phyloP scores from a whole-genome alignment of 768 basidiomycete genomes.

The Russula foetens region DNA sequence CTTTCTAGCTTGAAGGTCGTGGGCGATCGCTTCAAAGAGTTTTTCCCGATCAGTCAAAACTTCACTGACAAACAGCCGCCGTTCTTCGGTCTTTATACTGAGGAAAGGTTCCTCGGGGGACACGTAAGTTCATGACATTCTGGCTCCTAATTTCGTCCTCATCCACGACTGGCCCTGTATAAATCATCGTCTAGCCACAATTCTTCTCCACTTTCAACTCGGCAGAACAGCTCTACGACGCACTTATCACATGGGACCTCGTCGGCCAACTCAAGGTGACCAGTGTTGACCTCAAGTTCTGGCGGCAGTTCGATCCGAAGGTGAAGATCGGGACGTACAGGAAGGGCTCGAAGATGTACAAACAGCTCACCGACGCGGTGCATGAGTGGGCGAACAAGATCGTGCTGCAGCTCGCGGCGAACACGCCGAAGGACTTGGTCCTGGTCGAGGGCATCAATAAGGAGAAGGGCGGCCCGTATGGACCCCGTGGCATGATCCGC shows the following conservation, averaged over 20 bases:
- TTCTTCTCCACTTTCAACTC: conserved; percentile 25
- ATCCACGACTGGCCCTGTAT: background rate
- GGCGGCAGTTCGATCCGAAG: conserved; percentile 2
- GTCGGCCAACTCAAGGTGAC: conserved; percentile 21
- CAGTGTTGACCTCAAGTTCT: conserved; percentile 25
- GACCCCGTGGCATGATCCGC: conserved; percentile 15
- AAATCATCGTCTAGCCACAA: conserved; percentile 20
- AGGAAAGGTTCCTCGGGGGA: conserved; percentile 18
- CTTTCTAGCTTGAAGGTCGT: conserved; percentile 23
- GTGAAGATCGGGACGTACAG: conserved; percentile 5
- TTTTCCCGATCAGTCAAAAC: conserved; percentile 27
- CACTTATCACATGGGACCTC: conserved; percentile 23
- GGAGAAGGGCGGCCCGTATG: background rate
- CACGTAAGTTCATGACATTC: conserved; percentile 19
- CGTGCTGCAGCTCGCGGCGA: conserved; percentile 2
- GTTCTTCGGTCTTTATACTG: conserved; percentile 12
- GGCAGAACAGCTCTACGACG: conserved; percentile 27
- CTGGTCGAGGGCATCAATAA: conserved; percentile 4
- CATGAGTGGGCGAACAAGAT: conserved; percentile 12
- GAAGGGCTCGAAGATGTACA: conserved; percentile 7
- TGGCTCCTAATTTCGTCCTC: background rate
- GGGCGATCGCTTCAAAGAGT: conserved; percentile 25
- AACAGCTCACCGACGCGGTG: background rate
- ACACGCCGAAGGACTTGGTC: conserved; percentile 7
- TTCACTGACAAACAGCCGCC: background rate